Percentiles rank a stretch among this genome's conserved stretches.
These are phyloP conservation scores for Diplodia scrobiculata DNA, from an alignment of 2,329 filamentous ascomycete species.

Conservation along the genomic window DNA sequence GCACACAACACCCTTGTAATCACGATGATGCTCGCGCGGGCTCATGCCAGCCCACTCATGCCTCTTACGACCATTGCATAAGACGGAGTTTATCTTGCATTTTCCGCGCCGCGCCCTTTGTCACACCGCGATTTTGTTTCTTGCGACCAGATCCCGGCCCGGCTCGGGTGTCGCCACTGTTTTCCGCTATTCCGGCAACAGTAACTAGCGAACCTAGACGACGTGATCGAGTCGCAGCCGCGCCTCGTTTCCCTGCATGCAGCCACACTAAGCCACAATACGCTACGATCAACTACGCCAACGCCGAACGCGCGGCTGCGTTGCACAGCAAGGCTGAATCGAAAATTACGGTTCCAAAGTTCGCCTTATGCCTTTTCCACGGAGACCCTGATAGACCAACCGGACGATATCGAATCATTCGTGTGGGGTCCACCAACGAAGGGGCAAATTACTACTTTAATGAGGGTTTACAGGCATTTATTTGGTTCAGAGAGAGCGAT, in stretches of 20 bases:
- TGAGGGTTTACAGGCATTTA: slow-evolving; percentile 22
- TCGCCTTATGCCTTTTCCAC: slow-evolving; percentile 18
- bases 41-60: slow-evolving; percentile 24
- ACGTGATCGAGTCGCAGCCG: neutral
- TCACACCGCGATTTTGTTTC: slow-evolving; percentile 11
- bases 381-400: slow-evolving; percentile 17
- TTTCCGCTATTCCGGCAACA: slow-evolving; percentile 9
- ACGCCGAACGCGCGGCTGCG: neutral
- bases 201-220: neutral
- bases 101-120: slow-evolving; percentile 14
- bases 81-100: slow-evolving; percentile 29
- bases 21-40: slow-evolving; percentile 9
- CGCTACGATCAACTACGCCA: neutral
- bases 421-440: slow-evolving; percentile 4
- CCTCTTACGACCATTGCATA: slow-evolving; percentile 29
- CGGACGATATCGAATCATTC: slow-evolving; percentile 15
- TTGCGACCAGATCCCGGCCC: slow-evolving; percentile 12
- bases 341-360: slow-evolving; percentile 1
- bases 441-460: slow-evolving; percentile 21
- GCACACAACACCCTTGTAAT: slow-evolving; percentile 9
- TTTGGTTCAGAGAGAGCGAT: slow-evolving; percentile 24
- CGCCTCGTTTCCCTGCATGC: neutral
- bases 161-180: slow-evolving; percentile 7
- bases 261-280: slow-evolving; percentile 19
- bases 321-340: slow-evolving; percentile 9